Base-by-base conservation (phyloP, 257 asterid genomes). In the Solanum sejunctum region DNA sequence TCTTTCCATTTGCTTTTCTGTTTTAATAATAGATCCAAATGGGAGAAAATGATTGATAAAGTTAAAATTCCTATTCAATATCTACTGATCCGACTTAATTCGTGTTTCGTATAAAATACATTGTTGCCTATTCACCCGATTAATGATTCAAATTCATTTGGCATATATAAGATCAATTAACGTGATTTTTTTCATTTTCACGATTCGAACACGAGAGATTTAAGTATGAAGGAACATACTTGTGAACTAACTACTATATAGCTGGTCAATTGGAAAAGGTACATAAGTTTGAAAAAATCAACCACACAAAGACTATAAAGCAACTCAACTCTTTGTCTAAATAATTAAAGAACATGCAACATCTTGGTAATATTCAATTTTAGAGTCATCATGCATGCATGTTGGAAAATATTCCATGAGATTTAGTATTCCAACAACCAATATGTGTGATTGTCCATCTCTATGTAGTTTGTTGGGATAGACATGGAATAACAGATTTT, bases 361-460 rank as follows among this genome's bases (percentile, higher is more conserved):
- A 45, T 47, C 79, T 83, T 66, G 85, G 63, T 36, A 21, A 28
- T 6, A 83, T 49, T 83, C 21, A 83, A 8, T 64, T 39, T 52
- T n/a, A 82, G 41, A 61, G 18, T n/a, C 45, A 66, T 64, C 54
- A 10, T 83, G 41, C 41, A 36, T 36, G 85, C 41, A 36, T 36
- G 85, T 83, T 28, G 52, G 80, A 51, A 49, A 63, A 66, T 28
- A 17, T 82, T 49, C 63, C 85, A 66, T 66, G 54, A 41, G 49
- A 66, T 63, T 17, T 49, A 55, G 66, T 49, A 26, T 63, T 49
- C 51, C 80, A 51, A 83, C 66, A 20, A 83, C 64, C 79, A 64
- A 70, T 12, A 8, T 66, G 70, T 66, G 80, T 83, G 64, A 83
- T 83, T 83, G 66, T 83, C 80, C 52, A 64, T 83, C 47, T 64